A percentile compares a stretch with the other conserved stretches of the same genome.
Conservation (phyloP, 164 flowering plant species). For the Umbellularia californica region DNA sequence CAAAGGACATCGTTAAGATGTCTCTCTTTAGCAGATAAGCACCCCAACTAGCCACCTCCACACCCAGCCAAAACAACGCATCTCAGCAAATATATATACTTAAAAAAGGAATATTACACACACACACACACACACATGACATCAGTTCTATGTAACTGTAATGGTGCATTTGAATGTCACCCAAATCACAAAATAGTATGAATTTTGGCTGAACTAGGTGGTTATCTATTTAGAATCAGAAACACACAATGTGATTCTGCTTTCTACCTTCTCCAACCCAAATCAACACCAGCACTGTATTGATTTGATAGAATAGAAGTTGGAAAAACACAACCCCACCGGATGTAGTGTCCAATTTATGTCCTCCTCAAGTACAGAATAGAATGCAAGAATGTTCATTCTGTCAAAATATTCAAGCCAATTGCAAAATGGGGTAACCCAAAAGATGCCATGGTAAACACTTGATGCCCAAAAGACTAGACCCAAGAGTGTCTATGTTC, state of each 20-base stretch:
- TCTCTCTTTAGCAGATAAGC: slow-evolving; percentile 84
- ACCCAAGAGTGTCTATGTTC: slow-evolving; percentile 10
- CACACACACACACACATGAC: not conserved
- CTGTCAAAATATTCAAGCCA: not conserved
- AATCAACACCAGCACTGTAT: not conserved
- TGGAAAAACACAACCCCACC: not conserved
- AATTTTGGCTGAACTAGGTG: not conserved
- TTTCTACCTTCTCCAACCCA: not conserved
- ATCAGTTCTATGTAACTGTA: not conserved
- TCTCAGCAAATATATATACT: not conserved
- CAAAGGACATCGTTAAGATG: slow-evolving; percentile 91
- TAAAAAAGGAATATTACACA: not conserved
- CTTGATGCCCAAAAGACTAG: not conserved
- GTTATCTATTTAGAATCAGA: too few relatives aligned
- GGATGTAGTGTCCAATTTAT: not conserved
- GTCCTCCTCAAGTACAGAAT: not conserved
- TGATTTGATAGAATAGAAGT: not conserved
- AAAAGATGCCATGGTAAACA: not conserved
- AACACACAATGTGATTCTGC: not conserved
- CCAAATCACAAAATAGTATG: not conserved
- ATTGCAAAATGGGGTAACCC: not conserved
- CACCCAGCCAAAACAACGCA: slow-evolving; percentile 6
- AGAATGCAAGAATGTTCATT: not conserved
- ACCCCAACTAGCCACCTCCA: slow-evolving; percentile 97
- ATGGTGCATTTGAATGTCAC: not conserved